Base-by-base conservation (phyloP, 495 filamentous ascomycete genomes). In the Bacidia gigantensis region DNA sequence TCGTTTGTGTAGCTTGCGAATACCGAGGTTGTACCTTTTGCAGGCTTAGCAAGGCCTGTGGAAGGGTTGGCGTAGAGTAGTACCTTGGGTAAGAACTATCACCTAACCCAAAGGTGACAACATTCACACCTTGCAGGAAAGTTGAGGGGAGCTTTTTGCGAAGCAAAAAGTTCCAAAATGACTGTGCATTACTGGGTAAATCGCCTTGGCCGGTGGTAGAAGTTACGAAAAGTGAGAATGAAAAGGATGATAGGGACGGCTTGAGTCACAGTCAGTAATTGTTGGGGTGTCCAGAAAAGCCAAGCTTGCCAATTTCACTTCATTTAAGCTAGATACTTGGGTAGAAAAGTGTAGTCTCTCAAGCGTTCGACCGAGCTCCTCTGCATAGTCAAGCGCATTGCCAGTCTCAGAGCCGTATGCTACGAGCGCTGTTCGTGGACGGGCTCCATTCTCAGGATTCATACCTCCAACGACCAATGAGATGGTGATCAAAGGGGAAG, bases 171-270 rank as follows among this genome's bases (percentile, higher is more conserved):
- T 78, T 88, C 92, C 92, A 99, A 59, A 97, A 90, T 12, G 67
- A 69, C 35, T 77, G 71, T 10, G 81, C 77, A 71, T 96, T 96
- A 14, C 70, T 72, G 2, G 93, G 90, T 55, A 99, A 66, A 54
- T 97, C 89, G 7, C 92, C 92, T 67, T 99, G 93, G 3, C 92
- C 92, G 1, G 92, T 95, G 0, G 93, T 97, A 0, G 90, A 95
- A 11, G 89, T 69, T 46, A 84, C 81, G 56, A 97, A 81, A 45
- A 97, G 74, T 3, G 83, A 75, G 22, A 95, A 59, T 0, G 76
- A 76, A 45, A 78, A 73, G 25, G 74, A 67, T 12, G 61, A 55
- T 3, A 84, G 62, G 0, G 61, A 56, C 21, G 67, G 65, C 76
- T 80, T 47, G 21, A 26, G 49, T 51, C 25, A 49, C 52, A 7